Percentiles rank a stretch among this genome's conserved stretches.
phyloP scores from a whole-genome alignment of 2,329 filamentous ascomycete species.

The Talaromyces sp. region DNA sequence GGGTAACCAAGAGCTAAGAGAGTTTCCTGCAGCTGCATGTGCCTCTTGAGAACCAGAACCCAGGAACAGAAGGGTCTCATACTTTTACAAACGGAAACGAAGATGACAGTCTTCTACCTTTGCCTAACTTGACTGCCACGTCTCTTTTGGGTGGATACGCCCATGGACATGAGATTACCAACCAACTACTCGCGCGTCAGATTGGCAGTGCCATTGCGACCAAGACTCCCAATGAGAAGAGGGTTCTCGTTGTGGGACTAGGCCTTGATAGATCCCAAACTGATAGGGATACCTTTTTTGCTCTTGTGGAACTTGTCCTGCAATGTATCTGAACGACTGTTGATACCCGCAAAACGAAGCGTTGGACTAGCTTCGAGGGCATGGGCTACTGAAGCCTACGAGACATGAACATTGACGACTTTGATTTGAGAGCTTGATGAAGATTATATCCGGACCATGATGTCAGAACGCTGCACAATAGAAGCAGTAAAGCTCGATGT shows the following conservation, averaged over 20 bases:
- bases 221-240: slow-evolving; percentile 60
- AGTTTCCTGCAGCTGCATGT: slow-evolving; percentile 23
- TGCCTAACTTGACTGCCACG: slow-evolving; percentile 76
- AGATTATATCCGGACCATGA: not conserved
- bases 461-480: not conserved
- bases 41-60: slow-evolving; percentile 29
- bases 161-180: slow-evolving; percentile 72
- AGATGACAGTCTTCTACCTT: slow-evolving; percentile 63
- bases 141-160: slow-evolving; percentile 82
- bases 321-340: slow-evolving; percentile 32
- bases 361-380: not conserved
- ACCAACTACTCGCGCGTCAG: slow-evolving; percentile 84
- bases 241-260: slow-evolving; percentile 56
- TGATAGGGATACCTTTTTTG: slow-evolving; percentile 40
- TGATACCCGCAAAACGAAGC: not conserved
- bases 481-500: not conserved
- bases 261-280: slow-evolving; percentile 47
- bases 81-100: slow-evolving; percentile 34
- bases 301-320: slow-evolving; percentile 39
- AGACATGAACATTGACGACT: not conserved
- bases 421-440: not conserved
- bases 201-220: slow-evolving; percentile 75
- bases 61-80: slow-evolving; percentile 33
- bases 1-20: not conserved
- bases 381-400: not conserved